A percentile compares a stretch with the other conserved stretches of the same genome.
phyloP scores from a whole-genome alignment of 73 alveolate species.

The Paramecium sonneborni region DNA sequence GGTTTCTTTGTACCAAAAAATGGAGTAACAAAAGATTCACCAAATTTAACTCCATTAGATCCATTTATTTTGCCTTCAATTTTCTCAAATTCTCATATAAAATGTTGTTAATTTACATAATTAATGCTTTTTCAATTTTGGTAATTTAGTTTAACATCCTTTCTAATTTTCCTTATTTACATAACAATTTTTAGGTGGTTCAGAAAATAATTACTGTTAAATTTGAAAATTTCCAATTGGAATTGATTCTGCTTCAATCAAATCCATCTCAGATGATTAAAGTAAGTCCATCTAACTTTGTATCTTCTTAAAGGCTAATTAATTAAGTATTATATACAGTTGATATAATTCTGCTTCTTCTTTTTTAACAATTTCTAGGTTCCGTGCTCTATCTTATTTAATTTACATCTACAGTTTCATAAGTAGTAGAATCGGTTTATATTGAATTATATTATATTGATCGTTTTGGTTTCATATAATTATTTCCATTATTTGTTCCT shows the following conservation, averaged over 20 bases:
- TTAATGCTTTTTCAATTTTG: neutral
- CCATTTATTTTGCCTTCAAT: neutral
- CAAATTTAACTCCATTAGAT: neutral
- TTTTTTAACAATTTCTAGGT: neutral
- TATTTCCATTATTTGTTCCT: neutral
- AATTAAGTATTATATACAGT: neutral
- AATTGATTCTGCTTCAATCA: neutral
- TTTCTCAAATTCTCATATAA: neutral
- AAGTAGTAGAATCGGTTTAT: neutral
- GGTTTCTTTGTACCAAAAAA: neutral
- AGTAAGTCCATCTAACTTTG: neutral
- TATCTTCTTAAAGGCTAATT: neutral
- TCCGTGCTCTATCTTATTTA: neutral
- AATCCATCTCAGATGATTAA: neutral
- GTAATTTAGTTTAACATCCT: neutral
- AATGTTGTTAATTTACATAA: neutral
- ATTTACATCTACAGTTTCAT: neutral
- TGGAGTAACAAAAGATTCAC: neutral
- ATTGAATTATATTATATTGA: neutral
- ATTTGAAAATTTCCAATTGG: slow-evolving; percentile 1
- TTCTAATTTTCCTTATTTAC: neutral
- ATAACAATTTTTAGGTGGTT: neutral
- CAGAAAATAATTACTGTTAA: neutral
- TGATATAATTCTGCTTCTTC: neutral
- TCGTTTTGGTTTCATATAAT: slow-evolving; percentile 2